Percentiles rank a stretch among this genome's conserved stretches.
These are phyloP conservation scores for Pythium aquatile DNA, from an alignment of 352 stramenopile species.

Conservation along the genomic window DNA sequence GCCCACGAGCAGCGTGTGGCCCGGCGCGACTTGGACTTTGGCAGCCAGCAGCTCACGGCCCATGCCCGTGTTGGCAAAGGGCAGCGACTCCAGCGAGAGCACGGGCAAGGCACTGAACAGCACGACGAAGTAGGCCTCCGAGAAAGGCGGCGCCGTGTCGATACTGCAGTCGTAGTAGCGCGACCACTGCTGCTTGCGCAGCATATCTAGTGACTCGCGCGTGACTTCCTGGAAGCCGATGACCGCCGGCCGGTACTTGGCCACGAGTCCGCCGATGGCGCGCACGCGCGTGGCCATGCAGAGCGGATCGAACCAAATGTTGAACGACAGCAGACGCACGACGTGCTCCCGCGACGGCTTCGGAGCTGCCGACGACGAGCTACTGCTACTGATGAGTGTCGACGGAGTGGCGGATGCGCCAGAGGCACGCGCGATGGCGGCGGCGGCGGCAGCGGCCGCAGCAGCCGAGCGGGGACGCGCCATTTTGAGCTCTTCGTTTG, in stretches of 20 bases:
- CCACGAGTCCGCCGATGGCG: conserved; percentile 51
- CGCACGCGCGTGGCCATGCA: conserved; percentile 56
- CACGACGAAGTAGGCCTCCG: conserved; percentile 73
- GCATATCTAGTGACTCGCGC: conserved; percentile 51
- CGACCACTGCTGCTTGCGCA: conserved; percentile 58
- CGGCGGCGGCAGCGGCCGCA: conserved; percentile 19
- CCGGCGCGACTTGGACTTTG: conserved; percentile 47
- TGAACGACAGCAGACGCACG: conserved; percentile 70
- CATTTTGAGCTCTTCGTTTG: not conserved
- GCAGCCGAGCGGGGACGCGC: conserved; percentile 12
- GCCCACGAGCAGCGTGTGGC: conserved; percentile 49
- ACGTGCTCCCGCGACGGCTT: conserved; percentile 18
- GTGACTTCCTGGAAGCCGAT: conserved; percentile 82
- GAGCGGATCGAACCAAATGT: conserved; percentile 75
- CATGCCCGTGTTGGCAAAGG: conserved; percentile 75
- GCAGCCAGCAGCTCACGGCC: conserved; percentile 64
- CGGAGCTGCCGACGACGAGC: not conserved
- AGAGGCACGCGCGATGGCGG: conserved; percentile 22
- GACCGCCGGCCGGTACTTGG: conserved; percentile 52
- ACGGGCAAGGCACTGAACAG: conserved; percentile 78
- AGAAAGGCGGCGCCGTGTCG: conserved; percentile 62
- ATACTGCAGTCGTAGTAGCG: conserved; percentile 80
- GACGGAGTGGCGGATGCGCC: not conserved
- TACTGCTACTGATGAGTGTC: not conserved
- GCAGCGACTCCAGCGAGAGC: conserved; percentile 48